A percentile compares a stretch with the other conserved stretches of the same genome.
These are phyloP conservation scores for Dalbergia oliveri DNA, from an alignment of 306 rosid genomes.

Conservation along the genomic window DNA sequence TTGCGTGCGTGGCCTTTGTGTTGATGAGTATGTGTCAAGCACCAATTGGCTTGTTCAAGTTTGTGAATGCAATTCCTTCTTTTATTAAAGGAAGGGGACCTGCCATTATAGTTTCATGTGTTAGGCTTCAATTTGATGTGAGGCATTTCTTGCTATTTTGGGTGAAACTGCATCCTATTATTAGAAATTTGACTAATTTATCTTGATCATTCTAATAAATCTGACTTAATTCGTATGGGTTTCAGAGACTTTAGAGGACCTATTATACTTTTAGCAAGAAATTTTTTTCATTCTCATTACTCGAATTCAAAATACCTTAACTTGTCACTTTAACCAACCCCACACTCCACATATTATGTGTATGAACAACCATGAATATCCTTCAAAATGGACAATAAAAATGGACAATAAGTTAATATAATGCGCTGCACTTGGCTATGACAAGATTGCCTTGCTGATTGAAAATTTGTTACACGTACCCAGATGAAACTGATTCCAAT, in stretches of 20 bases:
- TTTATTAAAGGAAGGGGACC: constrained; percentile 52
- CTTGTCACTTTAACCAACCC: too few species aligned
- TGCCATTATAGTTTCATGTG: constrained; percentile 51
- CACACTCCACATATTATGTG: not conserved
- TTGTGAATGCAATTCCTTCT: constrained; percentile 24
- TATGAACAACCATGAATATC: constrained; percentile 44
- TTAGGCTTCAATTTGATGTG: constrained; percentile 42
- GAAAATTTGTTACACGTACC: not conserved
- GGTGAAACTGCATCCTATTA: too few species aligned
- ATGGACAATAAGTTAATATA: constrained; percentile 5
- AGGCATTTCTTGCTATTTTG: constrained; percentile 25
- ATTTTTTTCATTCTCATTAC: too few species aligned
- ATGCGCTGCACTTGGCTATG: constrained; percentile 34
- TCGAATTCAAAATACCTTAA: too few species aligned
- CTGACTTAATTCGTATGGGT: too few species aligned
- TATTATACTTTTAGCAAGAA: too few species aligned
- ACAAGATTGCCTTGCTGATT: constrained; percentile 31
- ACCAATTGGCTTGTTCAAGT: constrained; percentile 51
- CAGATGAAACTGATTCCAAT: not conserved
- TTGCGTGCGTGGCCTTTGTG: constrained; percentile 2
- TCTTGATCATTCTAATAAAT: too few species aligned
- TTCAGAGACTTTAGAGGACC: too few species aligned
- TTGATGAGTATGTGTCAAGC: constrained; percentile 45
- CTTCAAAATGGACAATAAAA: constrained; percentile 33
- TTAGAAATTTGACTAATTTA: too few species aligned